phyloP scores from a whole-genome alignment of 2,329 filamentous ascomycete genomes.

The Monilinia aucupariae region DNA sequence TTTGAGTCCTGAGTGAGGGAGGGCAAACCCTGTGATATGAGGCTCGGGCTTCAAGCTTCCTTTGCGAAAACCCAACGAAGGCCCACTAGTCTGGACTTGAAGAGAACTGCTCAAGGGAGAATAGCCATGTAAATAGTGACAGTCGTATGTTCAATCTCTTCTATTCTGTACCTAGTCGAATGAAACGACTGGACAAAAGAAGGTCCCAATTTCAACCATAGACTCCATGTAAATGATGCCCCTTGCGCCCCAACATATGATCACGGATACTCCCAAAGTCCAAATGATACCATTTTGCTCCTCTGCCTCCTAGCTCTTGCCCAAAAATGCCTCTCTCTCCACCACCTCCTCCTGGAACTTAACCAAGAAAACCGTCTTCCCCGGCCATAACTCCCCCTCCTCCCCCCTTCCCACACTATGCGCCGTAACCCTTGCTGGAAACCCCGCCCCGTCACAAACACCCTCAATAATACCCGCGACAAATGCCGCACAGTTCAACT shows the following conservation, averaged over 20 bases:
- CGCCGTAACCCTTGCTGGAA: slow-evolving; percentile 82
- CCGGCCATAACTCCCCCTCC: slow-evolving; percentile 82
- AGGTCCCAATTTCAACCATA: background rate
- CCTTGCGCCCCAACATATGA: background rate
- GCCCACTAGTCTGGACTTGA: background rate
- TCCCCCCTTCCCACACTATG: slow-evolving; percentile 63
- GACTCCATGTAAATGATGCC: background rate
- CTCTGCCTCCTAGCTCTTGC: slow-evolving; percentile 41
- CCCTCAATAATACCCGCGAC: slow-evolving; percentile 95
- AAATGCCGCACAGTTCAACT: slow-evolving; percentile 93
- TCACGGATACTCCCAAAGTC: slow-evolving; percentile 2
- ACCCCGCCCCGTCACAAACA: slow-evolving; percentile 87
- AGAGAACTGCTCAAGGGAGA: background rate
- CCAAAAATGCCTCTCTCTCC: slow-evolving; percentile 81
- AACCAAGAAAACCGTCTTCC: slow-evolving; percentile 90
- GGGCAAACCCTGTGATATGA: background rate
- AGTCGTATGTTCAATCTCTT: background rate
- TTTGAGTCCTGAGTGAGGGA: background rate
- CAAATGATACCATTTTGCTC: background rate
- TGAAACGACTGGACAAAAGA: background rate
- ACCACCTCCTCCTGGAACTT: slow-evolving; percentile 88
- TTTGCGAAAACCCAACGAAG: background rate
- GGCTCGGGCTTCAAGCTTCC: background rate
- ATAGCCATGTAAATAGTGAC: background rate
- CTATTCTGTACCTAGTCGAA: background rate